Evolutionary conservation across 2,329 filamentous ascomycete species (phyloP), one percentile per base, ranked within the genome.

Genomic region (Talaromyces rugulosus): DNA sequence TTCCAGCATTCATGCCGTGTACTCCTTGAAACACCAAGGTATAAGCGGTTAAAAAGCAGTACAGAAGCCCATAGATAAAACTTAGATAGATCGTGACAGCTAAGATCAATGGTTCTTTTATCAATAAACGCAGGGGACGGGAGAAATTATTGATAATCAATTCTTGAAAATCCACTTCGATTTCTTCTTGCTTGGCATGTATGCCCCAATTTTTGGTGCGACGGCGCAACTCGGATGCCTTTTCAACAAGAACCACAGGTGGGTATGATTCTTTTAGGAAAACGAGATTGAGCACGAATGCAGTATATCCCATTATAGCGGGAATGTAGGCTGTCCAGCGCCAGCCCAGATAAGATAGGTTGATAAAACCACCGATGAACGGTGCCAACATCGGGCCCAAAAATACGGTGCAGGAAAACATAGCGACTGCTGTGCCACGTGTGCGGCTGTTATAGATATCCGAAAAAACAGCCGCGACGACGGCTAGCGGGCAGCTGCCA

Each of bases 151-250:
- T 80, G 2, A 77, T 73, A 6, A 83, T 66, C 5, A 84, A 66
- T 56, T 83, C 78, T 1, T 70, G 70, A 62, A 82, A 76, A 58
- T 82, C 79, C n/a, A 83, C 73, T 66, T 83, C 81, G 36, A 83
- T 78, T 69, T 83, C 80, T 64, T 83, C 81, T 65, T 78, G 76
- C 64, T 81, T 81, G 1, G 83, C 83, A 62, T 86, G 83, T 47
- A 86, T 85, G 1, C 83, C 84, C 82, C 81, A 83, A 61, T 85
- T 85, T 59, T 76, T 75, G 0, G 82, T 85, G 18, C 78, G 66
- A 11, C 80, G 75, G 27, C 83, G 76, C 1, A 86, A 68, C 44
- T 80, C 75, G 1, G 75, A 70, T 0, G 83, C 83, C 67, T 85
- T 86, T 28, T 72, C 66, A 16, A 83, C 77, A 0, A 85, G 76